Evolutionary conservation across 805 yeast species (phyloP).

Genomic region (Starmerella sp.): DNA sequence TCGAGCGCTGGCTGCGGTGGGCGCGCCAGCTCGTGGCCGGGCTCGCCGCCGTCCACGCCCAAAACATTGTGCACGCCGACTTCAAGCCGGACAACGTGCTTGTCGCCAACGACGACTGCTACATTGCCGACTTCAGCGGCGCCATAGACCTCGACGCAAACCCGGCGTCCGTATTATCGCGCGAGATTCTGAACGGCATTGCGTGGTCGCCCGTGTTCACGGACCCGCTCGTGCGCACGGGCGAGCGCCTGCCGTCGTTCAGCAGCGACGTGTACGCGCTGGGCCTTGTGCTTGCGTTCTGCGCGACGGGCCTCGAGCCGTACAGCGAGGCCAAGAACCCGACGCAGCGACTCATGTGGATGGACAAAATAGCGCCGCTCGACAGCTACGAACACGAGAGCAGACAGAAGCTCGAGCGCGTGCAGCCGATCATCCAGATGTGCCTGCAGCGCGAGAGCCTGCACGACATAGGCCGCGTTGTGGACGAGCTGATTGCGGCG

Average conservation of each 20-base stretch:
- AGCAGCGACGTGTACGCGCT: conserved; percentile 38
- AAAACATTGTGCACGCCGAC: conserved; percentile 37
- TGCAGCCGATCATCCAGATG: conserved; percentile 13
- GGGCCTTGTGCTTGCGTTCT: conserved; percentile 37
- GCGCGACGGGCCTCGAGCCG: conserved; percentile 39
- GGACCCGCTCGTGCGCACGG: conserved; percentile 37
- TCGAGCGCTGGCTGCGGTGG: conserved; percentile 23
- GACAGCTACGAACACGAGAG: conserved; percentile 22
- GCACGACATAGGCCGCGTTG: conserved; percentile 7
- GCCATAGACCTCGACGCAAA: conserved; percentile 15
- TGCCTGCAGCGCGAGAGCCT: conserved; percentile 10
- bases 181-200: conserved; percentile 15
- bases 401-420: conserved; percentile 13
- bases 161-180: conserved; percentile 18
- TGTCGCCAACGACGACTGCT: conserved; percentile 27
- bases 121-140: conserved; percentile 39
- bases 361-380: conserved; percentile 24
- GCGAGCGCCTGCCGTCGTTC: conserved; percentile 26
- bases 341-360: conserved; percentile 28
- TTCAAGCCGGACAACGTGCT: conserved; percentile 39
- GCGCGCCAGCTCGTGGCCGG: conserved; percentile 23
- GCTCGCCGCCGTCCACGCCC: conserved; percentile 20
- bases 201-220: conserved; percentile 35
- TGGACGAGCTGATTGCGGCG: conserved; percentile 2
- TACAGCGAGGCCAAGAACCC: conserved; percentile 29